A percentile compares a stretch with the other conserved stretches of the same genome.
These are phyloP conservation scores for Pythium biforme DNA, from an alignment of 352 stramenopile genomes.

Conservation along the genomic window DNA sequence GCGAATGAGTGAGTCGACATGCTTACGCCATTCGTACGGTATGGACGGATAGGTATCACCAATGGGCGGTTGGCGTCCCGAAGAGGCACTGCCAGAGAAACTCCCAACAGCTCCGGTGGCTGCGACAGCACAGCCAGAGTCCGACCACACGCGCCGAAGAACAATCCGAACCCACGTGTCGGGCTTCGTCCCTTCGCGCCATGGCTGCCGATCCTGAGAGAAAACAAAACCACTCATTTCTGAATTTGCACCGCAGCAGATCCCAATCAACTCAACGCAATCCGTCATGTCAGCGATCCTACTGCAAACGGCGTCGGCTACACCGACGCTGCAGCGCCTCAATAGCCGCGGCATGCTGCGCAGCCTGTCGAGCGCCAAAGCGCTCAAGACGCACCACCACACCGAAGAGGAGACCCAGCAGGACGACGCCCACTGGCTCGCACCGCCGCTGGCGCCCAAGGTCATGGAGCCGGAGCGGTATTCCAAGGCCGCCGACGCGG, in stretches of 20 bases:
- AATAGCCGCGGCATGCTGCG: constrained; percentile 25
- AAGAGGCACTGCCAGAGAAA: background rate
- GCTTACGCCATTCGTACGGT: background rate
- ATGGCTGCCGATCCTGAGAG: background rate
- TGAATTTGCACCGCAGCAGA: constrained; percentile 9
- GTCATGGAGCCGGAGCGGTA: constrained; percentile 17
- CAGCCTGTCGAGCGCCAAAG: constrained; percentile 26
- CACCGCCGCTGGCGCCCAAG: constrained; percentile 42
- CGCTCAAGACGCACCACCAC: constrained; percentile 8
- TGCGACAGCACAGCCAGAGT: too few species aligned
- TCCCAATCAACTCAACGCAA: background rate
- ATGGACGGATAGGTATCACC: too few species aligned
- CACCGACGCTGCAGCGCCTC: constrained; percentile 21
- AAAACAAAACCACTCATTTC: constrained; percentile 2
- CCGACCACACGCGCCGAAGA: background rate
- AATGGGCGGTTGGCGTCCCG: too few species aligned
- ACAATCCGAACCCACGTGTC: background rate
- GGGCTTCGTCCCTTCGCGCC: too few species aligned
- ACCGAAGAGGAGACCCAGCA: background rate
- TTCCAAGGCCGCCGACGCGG: constrained; percentile 20
- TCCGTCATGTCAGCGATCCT: constrained; percentile 16
- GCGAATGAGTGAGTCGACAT: background rate
- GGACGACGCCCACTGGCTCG: constrained; percentile 5
- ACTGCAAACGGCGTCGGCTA: background rate
- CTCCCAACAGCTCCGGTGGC: background rate